phyloP scores from a whole-genome alignment of 306 rosid species.

The Spatholobus suberectus region DNA sequence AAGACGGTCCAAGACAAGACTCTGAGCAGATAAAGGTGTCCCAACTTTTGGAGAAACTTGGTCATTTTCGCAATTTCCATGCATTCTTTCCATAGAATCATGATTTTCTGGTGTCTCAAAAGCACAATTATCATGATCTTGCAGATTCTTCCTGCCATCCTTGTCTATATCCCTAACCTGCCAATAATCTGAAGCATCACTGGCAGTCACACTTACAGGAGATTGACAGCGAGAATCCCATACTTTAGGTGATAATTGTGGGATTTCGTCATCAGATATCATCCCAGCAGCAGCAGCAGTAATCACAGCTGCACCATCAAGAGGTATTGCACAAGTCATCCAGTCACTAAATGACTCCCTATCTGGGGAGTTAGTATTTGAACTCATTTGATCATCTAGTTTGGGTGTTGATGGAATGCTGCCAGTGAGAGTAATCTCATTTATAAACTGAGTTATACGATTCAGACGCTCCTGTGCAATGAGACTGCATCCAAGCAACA shows the following conservation, averaged over 20 bases:
- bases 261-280: conserved; percentile 64
- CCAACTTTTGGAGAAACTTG: conserved; percentile 61
- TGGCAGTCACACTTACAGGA: conserved; percentile 64
- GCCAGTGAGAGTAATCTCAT: conserved; percentile 60
- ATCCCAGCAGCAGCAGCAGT: conserved; percentile 90
- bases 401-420: conserved; percentile 55
- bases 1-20: conserved; percentile 52
- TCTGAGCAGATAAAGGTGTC: conserved; percentile 52
- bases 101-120: conserved; percentile 56
- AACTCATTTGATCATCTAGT: conserved; percentile 57
- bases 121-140: conserved; percentile 54
- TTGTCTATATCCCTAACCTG: conserved; percentile 65
- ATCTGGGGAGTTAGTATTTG: conserved; percentile 52
- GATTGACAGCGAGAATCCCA: conserved; percentile 66
- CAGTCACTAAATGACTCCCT: conserved; percentile 60
- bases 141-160: conserved; percentile 57
- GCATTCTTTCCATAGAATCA: conserved; percentile 55
- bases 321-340: conserved; percentile 87
- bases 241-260: conserved; percentile 53
- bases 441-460: conserved; percentile 80
- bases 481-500: conserved; percentile 82
- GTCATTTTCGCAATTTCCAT: conserved; percentile 56
- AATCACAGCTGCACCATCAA: conserved; percentile 67
- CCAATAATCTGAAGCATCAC: conserved; percentile 71
- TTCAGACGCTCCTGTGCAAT: conserved; percentile 95